A percentile compares a stretch with the other conserved stretches of the same genome.
phyloP scores from a whole-genome alignment of 2,329 filamentous ascomycete genomes.

The Trichoderma koningiopsis region DNA sequence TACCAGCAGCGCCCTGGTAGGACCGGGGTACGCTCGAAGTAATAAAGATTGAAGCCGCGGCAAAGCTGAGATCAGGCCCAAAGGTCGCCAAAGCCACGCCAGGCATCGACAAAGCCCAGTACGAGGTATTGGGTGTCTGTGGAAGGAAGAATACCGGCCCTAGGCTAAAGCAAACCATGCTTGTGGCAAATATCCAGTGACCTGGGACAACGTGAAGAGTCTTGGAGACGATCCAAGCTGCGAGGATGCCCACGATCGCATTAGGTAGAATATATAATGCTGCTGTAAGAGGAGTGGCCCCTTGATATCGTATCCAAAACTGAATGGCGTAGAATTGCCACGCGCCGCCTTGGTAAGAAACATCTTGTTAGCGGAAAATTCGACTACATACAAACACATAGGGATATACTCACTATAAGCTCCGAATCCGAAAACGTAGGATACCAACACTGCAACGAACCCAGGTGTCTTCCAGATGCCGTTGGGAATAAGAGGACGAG shows the following conservation, averaged over 20 bases:
- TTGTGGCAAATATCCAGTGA: constrained; percentile 3
- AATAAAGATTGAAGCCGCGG: constrained; percentile 8
- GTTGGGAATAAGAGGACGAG: constrained; percentile 3
- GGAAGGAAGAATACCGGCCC: constrained; percentile 16
- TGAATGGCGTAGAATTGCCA: constrained; percentile 20
- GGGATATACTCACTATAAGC: not conserved
- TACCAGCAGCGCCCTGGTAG: constrained; percentile 7
- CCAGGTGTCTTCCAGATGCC: constrained; percentile 6
- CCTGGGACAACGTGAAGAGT: constrained; percentile 12
- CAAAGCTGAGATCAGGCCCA: constrained; percentile 13
- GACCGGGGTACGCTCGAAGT: constrained; percentile 11
- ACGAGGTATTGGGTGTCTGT: not conserved
- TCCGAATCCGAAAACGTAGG: constrained; percentile 12
- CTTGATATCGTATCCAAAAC: constrained; percentile 17
- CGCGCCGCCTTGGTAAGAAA: not conserved
- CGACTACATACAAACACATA: not conserved
- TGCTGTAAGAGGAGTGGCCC: not conserved
- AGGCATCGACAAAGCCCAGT: constrained; percentile 13
- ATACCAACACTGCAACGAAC: not conserved
- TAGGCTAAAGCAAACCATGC: constrained; percentile 11
- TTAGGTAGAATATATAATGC: constrained; percentile 7
- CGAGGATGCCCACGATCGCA: constrained; percentile 1
- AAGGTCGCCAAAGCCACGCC: not conserved
- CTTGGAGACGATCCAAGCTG: constrained; percentile 15
- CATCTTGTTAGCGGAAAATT: not conserved